These are phyloP conservation scores for Bassia scoparia DNA, from an alignment of 148 eudicot genomes.

Conservation along the genomic window DNA sequence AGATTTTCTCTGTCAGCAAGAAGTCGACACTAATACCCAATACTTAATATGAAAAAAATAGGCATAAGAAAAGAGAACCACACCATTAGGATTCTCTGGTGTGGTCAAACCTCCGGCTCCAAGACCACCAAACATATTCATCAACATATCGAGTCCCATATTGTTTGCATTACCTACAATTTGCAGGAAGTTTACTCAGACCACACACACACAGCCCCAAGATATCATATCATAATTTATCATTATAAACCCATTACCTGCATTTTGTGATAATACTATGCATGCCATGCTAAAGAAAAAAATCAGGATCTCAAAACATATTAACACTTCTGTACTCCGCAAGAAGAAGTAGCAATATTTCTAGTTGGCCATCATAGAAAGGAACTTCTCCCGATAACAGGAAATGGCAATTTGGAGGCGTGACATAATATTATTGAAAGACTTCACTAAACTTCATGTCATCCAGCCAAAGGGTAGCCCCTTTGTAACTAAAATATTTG, in stretches of 20 bases:
- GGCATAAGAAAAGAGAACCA: neutral
- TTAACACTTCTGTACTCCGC: no score
- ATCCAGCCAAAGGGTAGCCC: neutral
- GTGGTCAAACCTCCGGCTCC: conserved; percentile 64
- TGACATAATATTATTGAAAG: no score
- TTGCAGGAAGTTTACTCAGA: neutral
- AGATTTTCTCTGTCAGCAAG: neutral
- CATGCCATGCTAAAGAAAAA: neutral
- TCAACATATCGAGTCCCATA: conserved; percentile 62
- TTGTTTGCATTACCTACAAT: conserved; percentile 58
- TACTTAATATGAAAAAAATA: neutral
- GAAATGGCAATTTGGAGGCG: neutral
- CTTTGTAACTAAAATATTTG: conserved; percentile 1
- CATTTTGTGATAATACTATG: neutral
- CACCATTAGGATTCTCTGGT: conserved; percentile 57
- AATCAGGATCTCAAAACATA: neutral
- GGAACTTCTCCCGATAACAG: neutral
- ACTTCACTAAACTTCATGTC: neutral
- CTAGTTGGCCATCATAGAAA: neutral
- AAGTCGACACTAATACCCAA: neutral
- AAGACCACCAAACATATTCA: conserved; percentile 93
- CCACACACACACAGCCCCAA: no score
- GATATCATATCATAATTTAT: no score
- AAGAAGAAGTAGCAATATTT: neutral
- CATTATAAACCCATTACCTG: no score